These are phyloP conservation scores for Bacterosira constricta DNA, from an alignment of 108 stramenopile genomes.

Conservation along the genomic window DNA sequence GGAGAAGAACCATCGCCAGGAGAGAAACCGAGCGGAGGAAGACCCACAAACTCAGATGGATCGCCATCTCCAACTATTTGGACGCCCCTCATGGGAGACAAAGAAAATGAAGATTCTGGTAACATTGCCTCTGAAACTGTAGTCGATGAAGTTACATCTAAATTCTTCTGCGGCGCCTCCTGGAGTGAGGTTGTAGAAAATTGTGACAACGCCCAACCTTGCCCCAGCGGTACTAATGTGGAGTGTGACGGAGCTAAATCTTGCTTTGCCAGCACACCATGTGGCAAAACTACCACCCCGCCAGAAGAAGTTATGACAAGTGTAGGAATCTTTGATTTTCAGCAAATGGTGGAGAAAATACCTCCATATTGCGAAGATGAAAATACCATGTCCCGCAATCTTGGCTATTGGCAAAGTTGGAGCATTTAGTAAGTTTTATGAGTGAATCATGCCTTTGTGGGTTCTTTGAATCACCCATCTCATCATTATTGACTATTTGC, in stretches of 20 bases:
- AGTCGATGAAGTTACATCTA: conserved; percentile 26
- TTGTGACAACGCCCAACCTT: conserved; percentile 41
- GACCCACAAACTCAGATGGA: background rate
- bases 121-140: background rate
- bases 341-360: conserved; percentile 29
- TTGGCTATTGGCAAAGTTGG: conserved; percentile 58
- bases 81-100: no score
- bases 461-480: background rate
- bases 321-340: conserved; percentile 27
- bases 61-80: background rate
- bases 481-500: background rate
- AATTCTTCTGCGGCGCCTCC: conserved; percentile 43
- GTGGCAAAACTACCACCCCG: background rate
- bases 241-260: conserved; percentile 29
- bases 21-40: background rate
- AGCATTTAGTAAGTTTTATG: conserved; percentile 35
- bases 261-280: conserved; percentile 48
- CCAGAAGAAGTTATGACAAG: background rate
- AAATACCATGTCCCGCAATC: conserved; percentile 38
- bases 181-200: conserved; percentile 32
- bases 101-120: background rate
- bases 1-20: background rate
- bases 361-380: conserved; percentile 29
- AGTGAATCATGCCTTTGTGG: background rate
- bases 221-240: conserved; percentile 43